Conservation (phyloP, 1,284 basidiomycete species). For the Cryptococcus floricola region DNA sequence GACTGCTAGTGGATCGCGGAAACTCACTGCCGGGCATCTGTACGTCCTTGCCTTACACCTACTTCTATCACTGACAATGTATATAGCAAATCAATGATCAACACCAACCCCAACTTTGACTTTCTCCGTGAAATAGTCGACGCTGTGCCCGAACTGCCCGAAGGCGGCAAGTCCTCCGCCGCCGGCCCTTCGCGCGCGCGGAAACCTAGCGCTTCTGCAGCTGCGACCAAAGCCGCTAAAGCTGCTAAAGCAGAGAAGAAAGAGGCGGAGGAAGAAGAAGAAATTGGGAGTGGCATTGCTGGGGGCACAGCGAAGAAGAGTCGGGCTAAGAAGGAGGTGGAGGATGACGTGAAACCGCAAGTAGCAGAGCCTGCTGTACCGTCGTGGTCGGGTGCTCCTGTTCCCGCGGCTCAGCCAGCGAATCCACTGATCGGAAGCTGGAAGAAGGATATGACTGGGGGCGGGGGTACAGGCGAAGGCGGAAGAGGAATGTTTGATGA, state of each 20-base stretch:
- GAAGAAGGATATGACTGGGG: conserved; percentile 58
- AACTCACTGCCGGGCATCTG: conserved; percentile 93
- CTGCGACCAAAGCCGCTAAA: not conserved
- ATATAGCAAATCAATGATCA: conserved; percentile 85
- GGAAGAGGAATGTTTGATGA: conserved; percentile 44
- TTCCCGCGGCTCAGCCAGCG: not conserved
- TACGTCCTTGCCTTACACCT: conserved; percentile 50
- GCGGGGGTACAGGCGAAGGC: conserved; percentile 39
- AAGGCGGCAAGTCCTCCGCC: conserved; percentile 5
- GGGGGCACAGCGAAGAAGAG: not conserved
- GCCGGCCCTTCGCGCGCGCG: conserved; percentile 13
- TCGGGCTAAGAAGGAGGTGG: not conserved
- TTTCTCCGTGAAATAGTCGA: conserved; percentile 95
- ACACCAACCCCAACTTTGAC: conserved; percentile 84
- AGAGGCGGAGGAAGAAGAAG: not conserved
- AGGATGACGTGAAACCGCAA: too few relatives aligned
- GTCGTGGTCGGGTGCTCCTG: too few relatives aligned
- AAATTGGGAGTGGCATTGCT: not conserved
- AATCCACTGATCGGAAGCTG: conserved; percentile 32
- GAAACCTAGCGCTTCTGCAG: conserved; percentile 7
- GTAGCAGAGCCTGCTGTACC: too few relatives aligned
- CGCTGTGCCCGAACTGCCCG: conserved; percentile 74
- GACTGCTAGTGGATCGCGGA: conserved; percentile 72
- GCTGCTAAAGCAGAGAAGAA: conserved; percentile 5
- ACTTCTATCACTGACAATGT: not conserved